Evolutionary conservation across 306 rosid species (phyloP).

Genomic region (Cucurbita maxima): DNA sequence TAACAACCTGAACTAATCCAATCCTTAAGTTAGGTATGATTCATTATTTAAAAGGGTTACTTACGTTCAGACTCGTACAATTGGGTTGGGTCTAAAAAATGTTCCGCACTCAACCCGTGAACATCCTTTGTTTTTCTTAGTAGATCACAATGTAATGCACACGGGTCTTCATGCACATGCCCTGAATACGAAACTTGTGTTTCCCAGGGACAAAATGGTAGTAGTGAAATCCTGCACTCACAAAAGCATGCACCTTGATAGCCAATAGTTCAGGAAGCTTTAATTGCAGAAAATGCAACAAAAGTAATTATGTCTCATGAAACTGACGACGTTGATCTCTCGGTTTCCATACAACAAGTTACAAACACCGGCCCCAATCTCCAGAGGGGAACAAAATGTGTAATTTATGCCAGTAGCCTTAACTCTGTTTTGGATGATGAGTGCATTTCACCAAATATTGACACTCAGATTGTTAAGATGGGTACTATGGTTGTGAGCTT

Average conservation of each 20-base stretch:
- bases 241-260: constrained; percentile 33
- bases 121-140: constrained; percentile 12
- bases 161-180: constrained; percentile 70
- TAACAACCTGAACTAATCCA: too few species aligned
- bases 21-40: too few species aligned
- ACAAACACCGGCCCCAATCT: constrained; percentile 17
- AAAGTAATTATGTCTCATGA: constrained; percentile 25
- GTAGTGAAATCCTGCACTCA: constrained; percentile 24
- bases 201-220: constrained; percentile 34
- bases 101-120: too few species aligned
- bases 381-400: constrained; percentile 32
- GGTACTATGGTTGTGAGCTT: constrained; percentile 73
- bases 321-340: constrained; percentile 20
- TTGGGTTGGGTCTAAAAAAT: too few species aligned
- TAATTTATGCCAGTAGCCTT: constrained; percentile 25
- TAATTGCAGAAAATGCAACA: constrained; percentile 24
- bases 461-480: constrained; percentile 61
- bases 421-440: constrained; percentile 27
- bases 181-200: constrained; percentile 68
- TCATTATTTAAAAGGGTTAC: too few species aligned
- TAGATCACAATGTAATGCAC: constrained; percentile 56
- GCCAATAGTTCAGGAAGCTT: constrained; percentile 23
- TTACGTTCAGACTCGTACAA: too few species aligned
- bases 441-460: constrained; percentile 19
- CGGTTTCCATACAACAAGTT: constrained; percentile 20